Evolutionary conservation across 208 protist genomes (phyloP).

Genomic region (Tritrichomonas musculus): DNA sequence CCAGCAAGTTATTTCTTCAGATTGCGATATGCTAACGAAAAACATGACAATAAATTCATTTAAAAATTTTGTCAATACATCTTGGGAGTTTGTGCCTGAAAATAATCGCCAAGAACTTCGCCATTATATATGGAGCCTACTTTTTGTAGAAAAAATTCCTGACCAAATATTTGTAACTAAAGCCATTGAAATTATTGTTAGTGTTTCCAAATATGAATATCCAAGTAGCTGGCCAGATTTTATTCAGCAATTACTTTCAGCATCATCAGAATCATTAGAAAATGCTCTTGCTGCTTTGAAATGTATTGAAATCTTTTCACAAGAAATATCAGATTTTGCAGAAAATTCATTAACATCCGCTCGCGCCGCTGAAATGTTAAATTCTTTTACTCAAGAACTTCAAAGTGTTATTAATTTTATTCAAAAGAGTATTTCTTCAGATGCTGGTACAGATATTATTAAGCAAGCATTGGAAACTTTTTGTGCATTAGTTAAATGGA

Average conservation of each 20-base stretch:
- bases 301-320: background rate
- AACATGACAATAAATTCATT: background rate
- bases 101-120: background rate
- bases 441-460: background rate
- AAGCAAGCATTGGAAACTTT: background rate
- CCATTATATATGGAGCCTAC: background rate
- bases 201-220: background rate
- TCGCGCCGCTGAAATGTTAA: background rate
- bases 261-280: background rate
- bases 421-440: background rate
- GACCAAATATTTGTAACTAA: background rate
- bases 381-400: background rate
- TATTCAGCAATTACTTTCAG: background rate
- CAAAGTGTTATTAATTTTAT: background rate
- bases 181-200: background rate
- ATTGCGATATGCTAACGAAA: background rate
- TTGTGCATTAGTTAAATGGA: background rate
- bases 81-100: background rate
- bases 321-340: background rate
- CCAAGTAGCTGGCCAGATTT: background rate
- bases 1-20: background rate
- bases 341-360: background rate
- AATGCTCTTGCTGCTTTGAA: background rate
- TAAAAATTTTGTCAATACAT: background rate
- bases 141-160: background rate